Base-by-base conservation (phyloP, 345 rosid species). In the Dipteronia dyeriana region DNA sequence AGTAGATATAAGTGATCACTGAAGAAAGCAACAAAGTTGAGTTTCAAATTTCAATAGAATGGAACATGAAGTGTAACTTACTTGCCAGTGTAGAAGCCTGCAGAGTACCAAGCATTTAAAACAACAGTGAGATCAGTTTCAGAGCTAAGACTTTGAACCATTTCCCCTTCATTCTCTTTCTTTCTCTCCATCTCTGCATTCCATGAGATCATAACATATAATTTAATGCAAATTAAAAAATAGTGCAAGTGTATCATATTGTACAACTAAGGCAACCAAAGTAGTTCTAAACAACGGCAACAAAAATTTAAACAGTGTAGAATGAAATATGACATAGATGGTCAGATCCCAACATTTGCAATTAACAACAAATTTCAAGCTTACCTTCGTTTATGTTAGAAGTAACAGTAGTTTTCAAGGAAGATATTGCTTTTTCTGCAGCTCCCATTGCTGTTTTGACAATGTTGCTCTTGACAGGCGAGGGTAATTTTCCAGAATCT, bases 1-100 rank as follows among this genome's bases (percentile, higher is more conserved):
- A 20, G 13, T 14, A 60, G 29, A 25, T 20, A 43, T 29, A 12
- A 53, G 41, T 66, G 53, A 20, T 26, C 25, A 67, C 51, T 51
- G 6, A 9, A 16, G 25, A n/a, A 45, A 49, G 3, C 19, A 75
- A 59, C 29, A 57, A 74, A 75, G 10, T 76, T 14, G 14, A 25
- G 59, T 70, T 47, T 23, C 38, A 60, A 3, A 53, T 70, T 29
- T 74, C 25, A 5, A 25, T 29, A 38, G 39, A 51, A n/a, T 5
- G 1, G 41, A 62, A 20, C 41, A 63, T 47, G 16, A 61, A 45
- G 0, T 23, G 76, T 19, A 65, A 83, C 89, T 82, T 86, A 90
- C 94, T 87, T 90, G 81, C 89, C 89, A 41, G 91, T 89, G 83
- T 84, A 77, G 78, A 89, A 84, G 82, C 94, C 92, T 13, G 90